Evolutionary conservation across 495 filamentous ascomycete genomes (phyloP), one percentile per base, ranked within the genome.

Genomic region (Penicillium macrosclerotiorum): DNA sequence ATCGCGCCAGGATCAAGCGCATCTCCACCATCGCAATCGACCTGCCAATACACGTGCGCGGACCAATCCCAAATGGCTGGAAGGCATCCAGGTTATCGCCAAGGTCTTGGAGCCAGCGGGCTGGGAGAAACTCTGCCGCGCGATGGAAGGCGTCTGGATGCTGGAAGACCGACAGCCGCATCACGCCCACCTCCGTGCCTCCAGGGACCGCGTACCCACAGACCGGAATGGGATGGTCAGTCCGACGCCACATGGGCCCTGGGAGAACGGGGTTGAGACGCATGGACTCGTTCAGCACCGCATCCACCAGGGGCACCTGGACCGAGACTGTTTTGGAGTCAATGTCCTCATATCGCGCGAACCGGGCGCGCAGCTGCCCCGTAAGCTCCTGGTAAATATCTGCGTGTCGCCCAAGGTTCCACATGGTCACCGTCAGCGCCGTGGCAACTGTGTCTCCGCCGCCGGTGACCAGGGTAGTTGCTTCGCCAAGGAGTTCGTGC

Each of bases 11-110:
- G 19, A 72, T 68, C 13, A 78, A 42, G 13, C 71, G 60, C 62
- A 77, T 67, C 52, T 78, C 76, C 14, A 67, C 63, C 56, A 68
- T 72, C 2, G 76, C 74, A 34, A 78, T 59, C 33, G 55, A 54
- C n/a, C 49, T 23, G 4, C 51, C 59, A 33, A 59, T 44, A 34
- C 62, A 67, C 43, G 53, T 61, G 39, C 47, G 43, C 30, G 42
- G 56, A 13, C 40, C 52, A 7, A 63, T 36, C 4, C 49, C 54
- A 25, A 65, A 63, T 4, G 49, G 56, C 30, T 59, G 42, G 20
- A 50, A 52, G 12, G 45, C 50, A 27, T 49, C 34, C 37, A 47
- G 11, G 19, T 51, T 50, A 16, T 41, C 47, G 23, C 51, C 47
- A 23, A 45, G 43, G 12, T 51, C 47, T 35, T 38, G 35, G 42